Evolutionary conservation across 2,329 filamentous ascomycete genomes (phyloP).

Genomic region (Neocatenulostroma microsporum): DNA sequence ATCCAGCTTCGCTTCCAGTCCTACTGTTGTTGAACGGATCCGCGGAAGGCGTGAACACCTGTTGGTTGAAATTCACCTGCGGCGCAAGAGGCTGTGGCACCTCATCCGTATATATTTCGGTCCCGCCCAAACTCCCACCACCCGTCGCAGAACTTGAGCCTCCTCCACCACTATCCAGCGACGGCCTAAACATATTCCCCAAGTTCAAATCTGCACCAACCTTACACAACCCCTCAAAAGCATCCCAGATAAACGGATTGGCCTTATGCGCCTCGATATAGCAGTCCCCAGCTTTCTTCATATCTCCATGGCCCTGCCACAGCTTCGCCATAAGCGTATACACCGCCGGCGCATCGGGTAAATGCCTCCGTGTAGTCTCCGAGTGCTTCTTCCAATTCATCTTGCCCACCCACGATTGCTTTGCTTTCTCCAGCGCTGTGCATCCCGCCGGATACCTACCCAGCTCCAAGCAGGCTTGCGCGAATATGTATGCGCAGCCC

Average conservation of each 20-base stretch:
- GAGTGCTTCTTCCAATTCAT: conserved; percentile 73
- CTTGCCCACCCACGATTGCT: conserved; percentile 64
- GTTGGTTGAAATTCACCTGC: conserved; percentile 21
- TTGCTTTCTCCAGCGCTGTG: conserved; percentile 72
- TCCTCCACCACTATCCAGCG: conserved; percentile 55
- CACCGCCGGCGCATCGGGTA: conserved; percentile 79
- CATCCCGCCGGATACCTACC: conserved; percentile 76
- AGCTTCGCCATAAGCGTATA: conserved; percentile 79
- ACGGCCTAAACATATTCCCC: conserved; percentile 77
- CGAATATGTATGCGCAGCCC: conserved; percentile 85
- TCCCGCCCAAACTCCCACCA: conserved; percentile 7
- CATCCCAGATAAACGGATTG: conserved; percentile 98
- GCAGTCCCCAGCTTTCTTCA: conserved; percentile 73
- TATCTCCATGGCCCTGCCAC: conserved; percentile 69
- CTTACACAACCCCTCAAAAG: conserved; percentile 81
- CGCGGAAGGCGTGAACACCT: conserved; percentile 14
- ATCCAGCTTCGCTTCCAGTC: conserved; percentile 24
- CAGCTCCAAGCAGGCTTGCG: conserved; percentile 74
- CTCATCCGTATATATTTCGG: conserved; percentile 27
- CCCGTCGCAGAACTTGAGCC: conserved; percentile 17
- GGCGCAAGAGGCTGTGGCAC: conserved; percentile 17
- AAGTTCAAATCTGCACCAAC: conserved; percentile 70
- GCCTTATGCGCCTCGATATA: conserved; percentile 82
- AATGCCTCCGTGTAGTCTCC: conserved; percentile 62
- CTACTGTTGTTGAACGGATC: conserved; percentile 39